phyloP scores from a whole-genome alignment of 495 filamentous ascomycete genomes.

The Parmelia sp. region DNA sequence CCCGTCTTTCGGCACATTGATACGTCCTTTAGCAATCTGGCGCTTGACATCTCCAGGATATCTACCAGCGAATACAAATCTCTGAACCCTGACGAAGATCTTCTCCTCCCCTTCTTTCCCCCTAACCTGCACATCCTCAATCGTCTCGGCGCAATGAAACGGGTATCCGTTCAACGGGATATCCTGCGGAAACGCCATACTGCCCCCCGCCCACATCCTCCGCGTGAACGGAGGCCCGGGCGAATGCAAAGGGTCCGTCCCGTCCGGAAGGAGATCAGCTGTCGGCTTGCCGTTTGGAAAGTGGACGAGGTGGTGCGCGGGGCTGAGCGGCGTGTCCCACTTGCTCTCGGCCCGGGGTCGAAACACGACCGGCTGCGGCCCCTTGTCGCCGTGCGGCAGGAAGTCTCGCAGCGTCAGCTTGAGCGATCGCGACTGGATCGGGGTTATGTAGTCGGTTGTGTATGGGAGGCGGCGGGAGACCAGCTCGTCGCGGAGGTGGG shows the following conservation, averaged over 20 bases:
- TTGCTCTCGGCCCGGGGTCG: too few species aligned
- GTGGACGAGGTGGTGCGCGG: conserved; percentile 66
- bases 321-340: conserved; percentile 35
- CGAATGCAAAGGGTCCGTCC: conserved; percentile 64
- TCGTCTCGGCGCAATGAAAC: conserved; percentile 48
- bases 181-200: conserved; percentile 14
- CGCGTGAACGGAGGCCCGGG: conserved; percentile 58
- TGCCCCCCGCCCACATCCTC: conserved; percentile 76
- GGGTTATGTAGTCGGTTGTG: conserved; percentile 58
- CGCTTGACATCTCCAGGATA: conserved; percentile 27
- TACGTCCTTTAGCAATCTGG: too few species aligned
- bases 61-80: conserved; percentile 32
- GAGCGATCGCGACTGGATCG: conserved; percentile 60
- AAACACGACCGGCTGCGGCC: too few species aligned
- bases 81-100: conserved; percentile 52
- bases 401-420: conserved; percentile 54
- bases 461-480: conserved; percentile 46
- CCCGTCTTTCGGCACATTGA: not conserved
- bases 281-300: conserved; percentile 55
- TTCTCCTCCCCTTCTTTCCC: conserved; percentile 52
- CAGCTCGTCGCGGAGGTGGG: conserved; percentile 16
- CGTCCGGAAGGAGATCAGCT: conserved; percentile 56
- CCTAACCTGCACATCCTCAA: conserved; percentile 53
- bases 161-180: not conserved
- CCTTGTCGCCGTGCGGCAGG: conserved; percentile 31